Base-by-base conservation (phyloP, 805 yeast species). In the Kuraishia borneana region DNA sequence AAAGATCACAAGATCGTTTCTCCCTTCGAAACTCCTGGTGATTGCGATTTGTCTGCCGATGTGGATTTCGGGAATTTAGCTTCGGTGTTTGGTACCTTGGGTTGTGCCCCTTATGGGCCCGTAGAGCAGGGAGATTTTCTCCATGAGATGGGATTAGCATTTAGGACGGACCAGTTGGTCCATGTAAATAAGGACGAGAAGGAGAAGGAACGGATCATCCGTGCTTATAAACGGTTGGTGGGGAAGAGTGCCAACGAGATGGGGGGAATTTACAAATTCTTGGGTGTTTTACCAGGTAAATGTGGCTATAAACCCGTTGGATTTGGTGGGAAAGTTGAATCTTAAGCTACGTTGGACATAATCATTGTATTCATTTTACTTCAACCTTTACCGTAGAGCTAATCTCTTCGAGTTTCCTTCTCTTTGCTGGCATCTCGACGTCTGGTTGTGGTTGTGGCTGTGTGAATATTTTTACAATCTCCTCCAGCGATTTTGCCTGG, bases 81-180 rank as follows among this genome's bases (percentile, higher is more conserved):
- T 10, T 41, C 50, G 3, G 58, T 69, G 27, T 51, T 63, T 14
- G 31, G 36, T 32, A 37, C 41, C 29, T 42, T 39, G 22, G 46
- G 46, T 9, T 46, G 38, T 21, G 42, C 53, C 14, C 45, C 53
- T 1, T 61, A 60, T 39, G 88, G 84, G 0, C 82, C 85, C 1
- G 68, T 65, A 1, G 76, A 75, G 28, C 95, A 84, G 48, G 89
- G 85, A 5, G 83, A 79, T 47, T 84, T 85, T 76, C 61, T 84
- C 16, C 79, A 80, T 44, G 65, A 68, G 26, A 58, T 83, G 65
- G 95, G 95, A 0, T 72, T 84, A 22, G 84, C 79, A 0, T 71
- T 75, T 39, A 61, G 94, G 20, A 72, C 79, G 5, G 70, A 73
- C 36, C 78, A 73, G 46, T 56, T 83, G 25, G 61, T 71, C 8